phyloP scores from a whole-genome alignment of 805 yeast species.

The Ogataea kodamae region DNA sequence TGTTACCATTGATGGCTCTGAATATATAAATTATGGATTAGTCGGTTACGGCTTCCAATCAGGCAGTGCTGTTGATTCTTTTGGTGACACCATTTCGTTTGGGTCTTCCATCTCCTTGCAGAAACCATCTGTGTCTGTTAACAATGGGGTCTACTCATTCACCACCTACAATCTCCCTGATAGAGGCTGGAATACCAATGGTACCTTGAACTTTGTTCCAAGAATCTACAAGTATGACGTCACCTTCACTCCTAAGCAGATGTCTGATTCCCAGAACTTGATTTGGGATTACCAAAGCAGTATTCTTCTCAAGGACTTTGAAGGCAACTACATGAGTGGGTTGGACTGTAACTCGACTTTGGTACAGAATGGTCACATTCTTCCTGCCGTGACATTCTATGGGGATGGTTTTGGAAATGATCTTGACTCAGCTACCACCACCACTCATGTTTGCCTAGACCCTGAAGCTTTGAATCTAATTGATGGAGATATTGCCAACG shows the following conservation, averaged over 20 bases:
- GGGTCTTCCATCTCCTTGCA: conserved; percentile 32
- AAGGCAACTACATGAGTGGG: conserved; percentile 30
- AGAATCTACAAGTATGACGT: conserved; percentile 27
- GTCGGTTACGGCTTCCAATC: conserved; percentile 29
- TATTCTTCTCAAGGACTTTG: conserved; percentile 30
- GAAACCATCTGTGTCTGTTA: conserved; percentile 22
- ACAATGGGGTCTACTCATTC: conserved; percentile 27
- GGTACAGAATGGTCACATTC: conserved; percentile 21
- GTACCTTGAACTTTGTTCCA: conserved; percentile 29
- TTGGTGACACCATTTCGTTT: conserved; percentile 32
- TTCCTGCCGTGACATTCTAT: conserved; percentile 28
- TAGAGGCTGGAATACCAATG: conserved; percentile 34
- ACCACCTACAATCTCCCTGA: conserved; percentile 32
- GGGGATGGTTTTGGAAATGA: conserved; percentile 34
- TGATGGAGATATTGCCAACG: conserved; percentile 29
- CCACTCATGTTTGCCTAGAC: conserved; percentile 31
- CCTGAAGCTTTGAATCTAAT: conserved; percentile 29
- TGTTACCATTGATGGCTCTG: conserved; percentile 22
- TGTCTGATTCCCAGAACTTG: conserved; percentile 22
- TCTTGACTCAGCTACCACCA: conserved; percentile 16
- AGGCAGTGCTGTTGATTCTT: conserved; percentile 28
- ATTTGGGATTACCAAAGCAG: conserved; percentile 30
- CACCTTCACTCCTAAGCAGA: conserved; percentile 24
- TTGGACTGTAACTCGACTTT: conserved; percentile 30
- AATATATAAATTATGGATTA: conserved; percentile 27